Base-by-base conservation (phyloP, 208 protist genomes). In the Trypanosoma conorhini region DNA sequence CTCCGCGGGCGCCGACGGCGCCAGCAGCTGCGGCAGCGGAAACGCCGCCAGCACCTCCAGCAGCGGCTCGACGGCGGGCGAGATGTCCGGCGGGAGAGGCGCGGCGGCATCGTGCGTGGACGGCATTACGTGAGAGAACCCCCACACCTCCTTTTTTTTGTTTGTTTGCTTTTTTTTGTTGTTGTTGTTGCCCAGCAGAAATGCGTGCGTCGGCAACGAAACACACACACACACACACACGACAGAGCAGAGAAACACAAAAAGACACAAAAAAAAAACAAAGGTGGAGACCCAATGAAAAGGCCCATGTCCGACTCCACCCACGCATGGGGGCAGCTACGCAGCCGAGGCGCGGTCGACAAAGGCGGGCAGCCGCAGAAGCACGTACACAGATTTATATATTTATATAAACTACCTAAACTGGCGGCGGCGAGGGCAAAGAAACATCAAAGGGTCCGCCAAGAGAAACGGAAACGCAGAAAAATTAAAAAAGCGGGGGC, bases 21-120 rank as follows among this genome's bases (percentile, higher is more conserved):
- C 26, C 35, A 68, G 48, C 15, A 77, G 38, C 52, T 77, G 64
- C 28, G 72, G 72, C 24, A 68, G 35, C 24, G 72, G 72, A 48
- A 77, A 77, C 19, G 72, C 64, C n/a, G 64, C 28, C 31, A 77
- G 38, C 24, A 77, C 51, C 33, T 71, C 60, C 28, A 77, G 46
- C 30, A 72, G 44, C 21, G 72, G 60, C 44, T 77, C 65, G 12
- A 62, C 66, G 28, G 51, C 28, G 38, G 40, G 24, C 33, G n/a
- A 63, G 8, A 77, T 31, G 9, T 68, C 72, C 30, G 66, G 66
- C 42, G 72, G 72, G 10, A 63, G 9, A 15, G 66, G 72, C 1
- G 59, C 72, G 4, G 40, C 57, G 38, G 51, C 44, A 57, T 54
- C 42, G 8, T 50, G 38, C 21, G 26, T 42, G n/a, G 60, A 77